A percentile compares a stretch with the other conserved stretches of the same genome.
These are phyloP conservation scores for Dimocarpus longan DNA, from an alignment of 345 rosid genomes.

Conservation along the genomic window DNA sequence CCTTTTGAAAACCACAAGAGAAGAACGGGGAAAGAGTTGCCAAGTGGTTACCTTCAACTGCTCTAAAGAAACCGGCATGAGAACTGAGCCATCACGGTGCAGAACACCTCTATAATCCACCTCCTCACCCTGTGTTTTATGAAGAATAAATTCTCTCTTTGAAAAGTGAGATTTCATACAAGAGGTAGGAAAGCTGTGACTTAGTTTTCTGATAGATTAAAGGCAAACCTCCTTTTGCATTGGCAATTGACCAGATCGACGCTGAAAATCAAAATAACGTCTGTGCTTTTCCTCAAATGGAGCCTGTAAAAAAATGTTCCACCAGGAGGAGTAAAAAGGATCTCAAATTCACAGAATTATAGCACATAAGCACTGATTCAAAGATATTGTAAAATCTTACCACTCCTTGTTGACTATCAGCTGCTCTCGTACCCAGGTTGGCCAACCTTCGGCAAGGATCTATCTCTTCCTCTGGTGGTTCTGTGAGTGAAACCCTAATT, in stretches of 20 bases:
- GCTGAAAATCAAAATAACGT: constrained; percentile 86
- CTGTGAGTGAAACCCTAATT: constrained; percentile 93
- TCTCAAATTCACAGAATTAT: constrained; percentile 6
- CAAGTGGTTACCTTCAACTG: constrained; percentile 65
- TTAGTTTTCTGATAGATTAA: neutral
- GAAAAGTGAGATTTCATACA: neutral
- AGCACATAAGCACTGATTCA: constrained; percentile 11
- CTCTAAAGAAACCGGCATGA: constrained; percentile 80
- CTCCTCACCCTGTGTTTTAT: constrained; percentile 72
- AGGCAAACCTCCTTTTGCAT: constrained; percentile 79
- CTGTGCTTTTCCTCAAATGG: constrained; percentile 98
- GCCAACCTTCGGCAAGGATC: constrained; percentile 95
- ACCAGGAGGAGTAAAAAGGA: constrained; percentile 13
- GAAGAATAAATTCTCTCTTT: constrained; percentile 18
- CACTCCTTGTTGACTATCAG: constrained; percentile 89
- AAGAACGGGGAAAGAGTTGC: constrained; percentile 9
- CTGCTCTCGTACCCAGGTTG: constrained; percentile 85
- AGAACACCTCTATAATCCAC: constrained; percentile 92
- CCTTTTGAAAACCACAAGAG: neutral
- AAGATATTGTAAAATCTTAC: constrained; percentile 45
- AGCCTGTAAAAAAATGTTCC: constrained; percentile 46
- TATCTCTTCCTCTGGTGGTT: constrained; percentile 95
- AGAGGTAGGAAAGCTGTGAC: neutral
- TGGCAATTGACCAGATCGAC: constrained; percentile 87
- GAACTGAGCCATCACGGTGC: constrained; percentile 98